Evolutionary conservation across 306 rosid genomes (phyloP).

Genomic region (Inga leiocalycina): DNA sequence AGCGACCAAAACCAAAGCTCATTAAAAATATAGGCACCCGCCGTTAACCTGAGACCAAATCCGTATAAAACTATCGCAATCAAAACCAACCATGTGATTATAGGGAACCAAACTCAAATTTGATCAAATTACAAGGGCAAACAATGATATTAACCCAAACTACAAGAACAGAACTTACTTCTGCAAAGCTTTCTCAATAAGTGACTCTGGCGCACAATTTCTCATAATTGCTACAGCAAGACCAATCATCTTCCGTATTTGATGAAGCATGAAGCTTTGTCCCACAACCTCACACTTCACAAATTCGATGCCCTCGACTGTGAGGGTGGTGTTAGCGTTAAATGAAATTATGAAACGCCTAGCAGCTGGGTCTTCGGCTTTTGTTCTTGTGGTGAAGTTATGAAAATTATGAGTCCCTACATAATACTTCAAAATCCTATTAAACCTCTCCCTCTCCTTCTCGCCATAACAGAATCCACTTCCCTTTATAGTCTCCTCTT

Average conservation of each 20-base stretch:
- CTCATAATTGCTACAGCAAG: conserved; percentile 91
- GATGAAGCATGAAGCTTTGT: conserved; percentile 99
- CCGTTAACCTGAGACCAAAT: too few species aligned
- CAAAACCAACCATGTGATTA: too few species aligned
- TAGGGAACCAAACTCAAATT: too few species aligned
- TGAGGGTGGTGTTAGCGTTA: conserved; percentile 48
- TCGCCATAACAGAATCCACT: conserved; percentile 65
- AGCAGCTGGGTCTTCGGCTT: conserved; percentile 86
- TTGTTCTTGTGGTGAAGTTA: conserved; percentile 93
- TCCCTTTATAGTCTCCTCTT: conserved; percentile 38
- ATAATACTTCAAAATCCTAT: conserved; percentile 62
- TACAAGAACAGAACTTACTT: conserved; percentile 49
- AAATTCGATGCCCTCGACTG: conserved; percentile 74
- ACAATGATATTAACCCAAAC: too few species aligned
- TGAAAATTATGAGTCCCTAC: conserved; percentile 95
- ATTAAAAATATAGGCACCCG: too few species aligned
- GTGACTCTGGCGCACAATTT: conserved; percentile 74
- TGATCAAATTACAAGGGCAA: too few species aligned
- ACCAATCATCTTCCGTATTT: conserved; percentile 93
- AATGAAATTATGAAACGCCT: conserved; percentile 74
- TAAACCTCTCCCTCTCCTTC: conserved; percentile 75
- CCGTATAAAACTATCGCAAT: too few species aligned
- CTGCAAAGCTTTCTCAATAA: conserved; percentile 71
- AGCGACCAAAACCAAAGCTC: too few species aligned
- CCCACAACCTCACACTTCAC: conserved; percentile 93